Evolutionary conservation across 345 rosid species (phyloP).

Genomic region (Populus euphratica): DNA sequence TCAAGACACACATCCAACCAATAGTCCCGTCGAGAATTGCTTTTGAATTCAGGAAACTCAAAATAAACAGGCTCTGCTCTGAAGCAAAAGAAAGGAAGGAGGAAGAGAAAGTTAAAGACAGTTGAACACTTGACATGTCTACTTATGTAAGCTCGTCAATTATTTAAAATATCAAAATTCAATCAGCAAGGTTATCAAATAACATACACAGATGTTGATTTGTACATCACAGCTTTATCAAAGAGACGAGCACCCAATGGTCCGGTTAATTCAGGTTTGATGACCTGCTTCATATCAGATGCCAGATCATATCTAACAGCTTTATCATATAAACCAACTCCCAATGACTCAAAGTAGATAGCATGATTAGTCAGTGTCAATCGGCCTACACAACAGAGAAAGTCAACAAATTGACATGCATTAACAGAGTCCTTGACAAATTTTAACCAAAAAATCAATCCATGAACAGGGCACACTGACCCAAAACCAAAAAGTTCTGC

Average conservation of each 20-base stretch:
- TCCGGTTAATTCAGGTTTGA: conserved; percentile 88
- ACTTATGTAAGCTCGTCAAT: background rate
- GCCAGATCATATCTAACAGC: conserved; percentile 78
- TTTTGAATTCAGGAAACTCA: conserved; percentile 91
- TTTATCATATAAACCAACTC: conserved; percentile 74
- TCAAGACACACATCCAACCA: conserved; percentile 85
- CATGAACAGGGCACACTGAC: background rate
- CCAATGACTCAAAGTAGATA: conserved; percentile 83
- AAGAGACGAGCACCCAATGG: conserved; percentile 95
- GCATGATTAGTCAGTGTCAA: conserved; percentile 78
- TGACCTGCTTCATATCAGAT: conserved; percentile 70
- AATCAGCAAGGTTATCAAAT: conserved; percentile 12
- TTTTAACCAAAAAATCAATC: background rate
- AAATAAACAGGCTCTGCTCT: conserved; percentile 78
- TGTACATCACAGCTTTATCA: conserved; percentile 96
- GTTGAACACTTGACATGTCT: background rate
- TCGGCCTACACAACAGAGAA: conserved; percentile 52
- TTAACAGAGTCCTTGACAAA: conserved; percentile 5
- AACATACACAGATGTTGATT: conserved; percentile 66
- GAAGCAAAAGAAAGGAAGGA: conserved; percentile 11
- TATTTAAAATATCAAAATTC: conserved; percentile 5
- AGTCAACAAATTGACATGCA: background rate
- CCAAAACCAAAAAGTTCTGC: background rate
- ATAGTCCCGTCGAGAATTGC: conserved; percentile 85
- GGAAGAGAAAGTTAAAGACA: conserved; percentile 8